Evolutionary conservation across 2,329 filamentous ascomycete genomes (phyloP).

Genomic region (Fusarium scirpi): DNA sequence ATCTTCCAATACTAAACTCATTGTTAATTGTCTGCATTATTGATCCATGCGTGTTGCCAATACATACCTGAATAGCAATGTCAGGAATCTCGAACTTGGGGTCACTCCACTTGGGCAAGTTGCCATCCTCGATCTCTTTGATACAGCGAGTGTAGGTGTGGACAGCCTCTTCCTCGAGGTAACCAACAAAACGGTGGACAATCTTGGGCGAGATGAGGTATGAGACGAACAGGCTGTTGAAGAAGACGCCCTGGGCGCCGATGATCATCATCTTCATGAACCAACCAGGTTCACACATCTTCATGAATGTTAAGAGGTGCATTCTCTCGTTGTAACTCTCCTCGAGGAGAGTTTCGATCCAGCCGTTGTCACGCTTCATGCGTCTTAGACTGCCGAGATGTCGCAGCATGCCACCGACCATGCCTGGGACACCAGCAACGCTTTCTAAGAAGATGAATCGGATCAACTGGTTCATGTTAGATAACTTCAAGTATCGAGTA

Average conservation of each 20-base stretch:
- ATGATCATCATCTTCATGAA: conserved; percentile 96
- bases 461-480: conserved; percentile 64
- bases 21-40: conserved; percentile 4
- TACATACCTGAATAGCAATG: conserved; percentile 75
- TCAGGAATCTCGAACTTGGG: conserved; percentile 81
- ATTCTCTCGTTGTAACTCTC: conserved; percentile 95
- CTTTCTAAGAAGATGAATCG: conserved; percentile 94
- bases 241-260: conserved; percentile 94
- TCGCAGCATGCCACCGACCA: conserved; percentile 95
- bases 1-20: conserved; percentile 85
- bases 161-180: conserved; percentile 96
- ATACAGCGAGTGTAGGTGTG: conserved; percentile 94
- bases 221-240: conserved; percentile 90
- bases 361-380: conserved; percentile 94
- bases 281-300: conserved; percentile 78
- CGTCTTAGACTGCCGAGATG: conserved; percentile 86
- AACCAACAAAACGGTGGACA: conserved; percentile 95
- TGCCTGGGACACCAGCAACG: conserved; percentile 94
- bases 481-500: background rate
- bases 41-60: background rate
- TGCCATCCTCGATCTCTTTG: conserved; percentile 85
- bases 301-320: conserved; percentile 93
- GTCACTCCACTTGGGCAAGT: conserved; percentile 82
- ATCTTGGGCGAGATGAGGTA: conserved; percentile 90
- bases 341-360: conserved; percentile 92